Evolutionary conservation across 2,329 filamentous ascomycete genomes (phyloP), one percentile per base, ranked within the genome.

Genomic region (Calcarisporium arbuscula): DNA sequence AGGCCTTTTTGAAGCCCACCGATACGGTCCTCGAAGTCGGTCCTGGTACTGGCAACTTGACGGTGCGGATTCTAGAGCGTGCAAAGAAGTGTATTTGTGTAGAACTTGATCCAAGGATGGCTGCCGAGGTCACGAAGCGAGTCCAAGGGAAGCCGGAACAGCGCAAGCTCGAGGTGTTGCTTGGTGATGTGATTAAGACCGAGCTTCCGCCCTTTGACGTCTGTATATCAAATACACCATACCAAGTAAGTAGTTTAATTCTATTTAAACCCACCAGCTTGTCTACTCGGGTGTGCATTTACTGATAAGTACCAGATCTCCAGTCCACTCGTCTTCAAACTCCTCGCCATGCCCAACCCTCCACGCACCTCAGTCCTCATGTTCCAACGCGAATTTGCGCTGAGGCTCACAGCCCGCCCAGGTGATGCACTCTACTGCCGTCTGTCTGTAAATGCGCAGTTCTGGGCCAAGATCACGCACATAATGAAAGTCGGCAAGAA

Each of bases 51-150:
- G 87, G 88, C 44, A 94, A 92, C 58, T 60, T 96, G 48, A 96
- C 90, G 1, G 82, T 92, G 18, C 76, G 86, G 39, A 95, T 96
- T 41, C 67, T 96, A 18, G 85, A 92, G 51, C 83, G 86, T 44
- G 87, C 86, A 16, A 89, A 88, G 60, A 85, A 85, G 42, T 65
- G 71, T 30, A 85, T 89, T 32, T 85, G 85, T 5, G 85, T 95
- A 32, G 92, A 98, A 66, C 74, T 95, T 58, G 92, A 98, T 63
- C 89, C 92, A 15, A 75, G 92, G 53, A 96, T 96, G 92, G 88
- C 87, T 10, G 90, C 90, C 39, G 92, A 96, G 64, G 75, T 95
- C 43, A 92, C 86, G 29, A 94, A 90, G 64, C 83, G 90, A 51
- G 89, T 96, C 8, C 89, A 95, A 61, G 89, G 87, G 15, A 94